Evolutionary conservation across 495 filamentous ascomycete species (phyloP).

Genomic region (Podospora bellae-mahoneyi): DNA sequence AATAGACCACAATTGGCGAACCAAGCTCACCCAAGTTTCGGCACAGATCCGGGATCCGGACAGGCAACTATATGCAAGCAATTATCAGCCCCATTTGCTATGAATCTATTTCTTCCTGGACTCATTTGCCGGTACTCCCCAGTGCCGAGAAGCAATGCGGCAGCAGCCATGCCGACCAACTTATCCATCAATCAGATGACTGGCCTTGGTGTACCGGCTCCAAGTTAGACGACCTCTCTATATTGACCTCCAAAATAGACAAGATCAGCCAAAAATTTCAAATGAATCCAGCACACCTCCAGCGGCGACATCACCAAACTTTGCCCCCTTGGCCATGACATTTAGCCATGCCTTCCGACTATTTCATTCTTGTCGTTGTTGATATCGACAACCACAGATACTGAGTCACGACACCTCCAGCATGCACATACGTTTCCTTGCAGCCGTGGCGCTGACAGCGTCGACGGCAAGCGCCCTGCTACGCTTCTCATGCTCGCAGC

Average conservation of each 20-base stretch:
- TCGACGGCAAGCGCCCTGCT: slow-evolving; percentile 3
- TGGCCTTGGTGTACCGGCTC: background rate
- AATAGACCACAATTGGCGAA: background rate
- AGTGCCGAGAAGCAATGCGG: background rate
- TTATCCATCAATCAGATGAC: background rate
- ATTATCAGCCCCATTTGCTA: background rate
- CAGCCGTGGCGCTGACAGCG: slow-evolving; percentile 4
- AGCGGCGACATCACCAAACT: background rate
- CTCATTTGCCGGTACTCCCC: background rate
- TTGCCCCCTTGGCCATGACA: background rate
- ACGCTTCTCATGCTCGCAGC: slow-evolving; percentile 14
- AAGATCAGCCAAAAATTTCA: background rate
- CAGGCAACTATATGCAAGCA: background rate
- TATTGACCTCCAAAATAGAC: background rate
- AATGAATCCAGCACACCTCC: background rate
- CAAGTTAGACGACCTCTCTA: background rate
- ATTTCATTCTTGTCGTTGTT: background rate
- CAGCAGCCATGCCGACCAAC: background rate
- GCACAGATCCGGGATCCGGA: background rate
- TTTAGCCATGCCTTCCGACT: background rate
- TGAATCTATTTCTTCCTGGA: background rate
- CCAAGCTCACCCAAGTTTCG: background rate
- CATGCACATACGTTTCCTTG: background rate
- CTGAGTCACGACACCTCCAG: background rate
- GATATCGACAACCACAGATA: background rate